These are phyloP conservation scores for Aspergillus vadensis DNA, from an alignment of 2,329 filamentous ascomycete genomes.

Conservation along the genomic window DNA sequence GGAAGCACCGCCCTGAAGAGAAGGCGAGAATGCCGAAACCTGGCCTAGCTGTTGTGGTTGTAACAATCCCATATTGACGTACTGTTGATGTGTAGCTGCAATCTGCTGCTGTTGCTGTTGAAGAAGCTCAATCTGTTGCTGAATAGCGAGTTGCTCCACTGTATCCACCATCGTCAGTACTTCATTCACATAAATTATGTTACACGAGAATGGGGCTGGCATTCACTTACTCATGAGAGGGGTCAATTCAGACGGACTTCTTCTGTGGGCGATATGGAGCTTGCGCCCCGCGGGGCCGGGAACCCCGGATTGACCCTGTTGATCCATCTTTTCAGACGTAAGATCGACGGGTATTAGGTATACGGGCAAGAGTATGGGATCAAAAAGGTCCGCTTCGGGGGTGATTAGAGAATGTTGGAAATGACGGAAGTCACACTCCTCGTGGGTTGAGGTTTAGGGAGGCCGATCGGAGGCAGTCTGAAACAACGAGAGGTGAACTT, in stretches of 20 bases:
- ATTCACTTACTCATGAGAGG: conserved; percentile 91
- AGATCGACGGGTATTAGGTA: conserved; percentile 18
- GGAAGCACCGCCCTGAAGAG: conserved; percentile 65
- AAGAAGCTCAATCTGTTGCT: conserved; percentile 95
- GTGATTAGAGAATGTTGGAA: conserved; percentile 28
- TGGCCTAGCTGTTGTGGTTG: conserved; percentile 79
- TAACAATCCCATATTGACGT: conserved; percentile 96
- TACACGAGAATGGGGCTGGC: not conserved
- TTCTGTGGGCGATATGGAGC: conserved; percentile 94
- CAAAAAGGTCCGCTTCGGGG: conserved; percentile 17
- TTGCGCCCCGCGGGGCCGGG: conserved; percentile 80
- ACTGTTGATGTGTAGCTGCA: conserved; percentile 93
- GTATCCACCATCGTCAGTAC: conserved; percentile 24
- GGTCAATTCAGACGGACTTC: conserved; percentile 95
- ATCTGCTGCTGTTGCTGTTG: conserved; percentile 99
- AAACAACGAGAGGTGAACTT: conserved; percentile 26
- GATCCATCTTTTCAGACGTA: conserved; percentile 59
- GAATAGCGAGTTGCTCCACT: conserved; percentile 98
- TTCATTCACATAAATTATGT: conserved; percentile 36
- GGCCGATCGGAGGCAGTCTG: conserved; percentile 29
- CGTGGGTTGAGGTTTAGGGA: conserved; percentile 28
- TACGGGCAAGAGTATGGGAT: conserved; percentile 17
- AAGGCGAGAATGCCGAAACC: conserved; percentile 70
- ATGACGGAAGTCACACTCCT: conserved; percentile 29
- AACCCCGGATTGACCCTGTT: conserved; percentile 58